Percentiles rank a stretch among this genome's conserved stretches.
These are phyloP conservation scores for Meyerozyma guilliermondii DNA, from an alignment of 1,139 yeast genomes.

Conservation along the genomic window DNA sequence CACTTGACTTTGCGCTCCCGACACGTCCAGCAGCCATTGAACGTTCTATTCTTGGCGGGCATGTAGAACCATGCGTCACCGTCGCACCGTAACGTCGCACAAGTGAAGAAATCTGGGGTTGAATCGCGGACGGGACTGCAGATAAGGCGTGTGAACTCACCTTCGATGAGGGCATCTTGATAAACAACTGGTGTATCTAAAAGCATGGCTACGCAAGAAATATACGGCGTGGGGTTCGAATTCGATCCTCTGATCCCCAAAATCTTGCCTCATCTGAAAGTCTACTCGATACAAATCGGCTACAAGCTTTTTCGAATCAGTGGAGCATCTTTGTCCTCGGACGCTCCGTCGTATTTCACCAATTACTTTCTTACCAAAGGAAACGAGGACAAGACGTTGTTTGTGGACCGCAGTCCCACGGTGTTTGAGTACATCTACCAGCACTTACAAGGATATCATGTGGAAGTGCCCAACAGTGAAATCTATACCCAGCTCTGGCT, in stretches of 20 bases:
- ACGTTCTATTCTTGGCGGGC: conserved; percentile 33
- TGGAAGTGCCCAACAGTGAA: conserved; percentile 52
- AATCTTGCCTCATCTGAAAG: conserved; percentile 58
- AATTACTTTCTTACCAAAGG: conserved; percentile 34
- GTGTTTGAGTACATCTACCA: conserved; percentile 61
- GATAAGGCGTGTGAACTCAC: not conserved
- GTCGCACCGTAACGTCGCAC: too few species aligned
- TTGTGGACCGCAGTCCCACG: conserved; percentile 72
- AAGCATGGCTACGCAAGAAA: not conserved
- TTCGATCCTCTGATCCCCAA: conserved; percentile 51
- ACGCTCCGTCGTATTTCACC: conserved; percentile 64
- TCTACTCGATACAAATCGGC: conserved; percentile 74
- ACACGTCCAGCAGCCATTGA: conserved; percentile 53
- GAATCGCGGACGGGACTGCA: not conserved
- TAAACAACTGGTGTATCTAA: too few species aligned
- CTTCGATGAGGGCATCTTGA: too few species aligned
- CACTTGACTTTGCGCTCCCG: conserved; percentile 47
- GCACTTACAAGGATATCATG: conserved; percentile 76
- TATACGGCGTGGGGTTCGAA: conserved; percentile 14
- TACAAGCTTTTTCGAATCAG: conserved; percentile 52
- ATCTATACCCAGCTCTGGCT: conserved; percentile 58
- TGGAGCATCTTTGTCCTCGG: conserved; percentile 84
- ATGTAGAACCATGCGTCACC: conserved; percentile 7
- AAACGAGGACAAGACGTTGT: conserved; percentile 45
- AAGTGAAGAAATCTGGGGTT: not conserved